Evolutionary conservation across 106 monocot species (phyloP).

Genomic region (Dendrobium huoshanense): DNA sequence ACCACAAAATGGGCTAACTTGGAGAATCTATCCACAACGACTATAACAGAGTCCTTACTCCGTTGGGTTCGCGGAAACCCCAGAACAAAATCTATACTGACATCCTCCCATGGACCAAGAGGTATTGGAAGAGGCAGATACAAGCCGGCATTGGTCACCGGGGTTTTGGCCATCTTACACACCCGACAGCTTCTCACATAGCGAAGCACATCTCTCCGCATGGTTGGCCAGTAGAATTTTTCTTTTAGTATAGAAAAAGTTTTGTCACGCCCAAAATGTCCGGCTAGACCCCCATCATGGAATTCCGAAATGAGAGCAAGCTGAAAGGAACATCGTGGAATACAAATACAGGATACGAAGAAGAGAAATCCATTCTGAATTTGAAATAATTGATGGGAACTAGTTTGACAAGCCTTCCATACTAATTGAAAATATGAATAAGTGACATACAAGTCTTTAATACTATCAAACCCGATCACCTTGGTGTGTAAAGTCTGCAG

Average conservation of each 20-base stretch:
- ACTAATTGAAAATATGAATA: not conserved
- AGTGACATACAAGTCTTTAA: not conserved
- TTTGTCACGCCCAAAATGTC: too few relatives aligned
- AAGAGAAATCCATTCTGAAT: too few relatives aligned
- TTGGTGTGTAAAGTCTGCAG: not conserved
- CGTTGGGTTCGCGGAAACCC: not conserved
- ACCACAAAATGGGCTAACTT: not conserved
- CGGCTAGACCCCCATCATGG: too few relatives aligned
- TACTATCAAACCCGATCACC: not conserved
- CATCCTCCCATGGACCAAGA: not conserved
- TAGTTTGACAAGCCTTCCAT: not conserved
- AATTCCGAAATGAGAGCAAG: too few relatives aligned
- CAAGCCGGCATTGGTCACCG: not conserved
- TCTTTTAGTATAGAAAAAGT: not conserved
- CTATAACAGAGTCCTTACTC: not conserved
- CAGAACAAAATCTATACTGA: not conserved
- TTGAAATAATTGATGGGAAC: too few relatives aligned
- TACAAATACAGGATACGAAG: too few relatives aligned
- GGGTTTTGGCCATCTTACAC: not conserved
- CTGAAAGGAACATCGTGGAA: too few relatives aligned
- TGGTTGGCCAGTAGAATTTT: too few relatives aligned
- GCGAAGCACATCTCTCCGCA: not conserved
- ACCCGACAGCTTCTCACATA: not conserved
- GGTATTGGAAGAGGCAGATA: not conserved
- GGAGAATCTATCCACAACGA: not conserved